Base-by-base conservation (phyloP, 352 stramenopile species). In the Globisporangium rhizosaccharum region DNA sequence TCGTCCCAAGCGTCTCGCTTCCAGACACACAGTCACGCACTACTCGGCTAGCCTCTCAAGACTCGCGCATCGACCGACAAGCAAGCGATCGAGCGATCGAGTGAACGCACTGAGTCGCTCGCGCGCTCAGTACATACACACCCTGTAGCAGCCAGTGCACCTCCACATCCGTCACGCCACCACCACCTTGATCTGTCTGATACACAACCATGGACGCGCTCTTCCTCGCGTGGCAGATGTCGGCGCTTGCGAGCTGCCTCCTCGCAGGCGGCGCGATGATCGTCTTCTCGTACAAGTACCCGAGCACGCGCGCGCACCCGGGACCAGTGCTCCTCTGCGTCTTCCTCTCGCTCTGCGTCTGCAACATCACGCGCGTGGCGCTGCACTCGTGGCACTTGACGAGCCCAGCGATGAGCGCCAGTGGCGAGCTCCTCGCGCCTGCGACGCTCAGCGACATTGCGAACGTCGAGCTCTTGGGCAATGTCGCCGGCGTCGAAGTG, bases 301-400 rank as follows among this genome's bases (percentile, higher is more conserved):
- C 72, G 3, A 81, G 76, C 51, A 75, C 76, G 2, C 67, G 82
- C 4, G 70, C 76, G 25, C 85, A 94, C 50, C 85, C 85, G 1
- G 85, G 85, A 0, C 73, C 82, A 17, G 77, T 91, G 52, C 73
- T 94, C 33, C 71, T 94, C 59, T 90, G 79, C 61, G 86, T 94
- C 55, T 87, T 91, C 53, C 58, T 94, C 45, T 81, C 75, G 23
- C 73, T 73, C 4, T 88, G 71, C 49, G 72, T 91, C 57, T 67
- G 76, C 39, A 92, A 85, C 66, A 68, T 90, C 51, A 67, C 74
- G 55, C 80, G 82, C 51, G 80, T 91, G 17, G 75, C 61, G 47
- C 68, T 92, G 48, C 76, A 88, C 17, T 70, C 79, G 48, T 84
- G 73, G 75, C 75, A 75, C 28, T 33, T 70, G 28, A 23, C 72